Base-by-base conservation (phyloP, 108 stramenopile genomes). In the Skeletonema menzelii region DNA sequence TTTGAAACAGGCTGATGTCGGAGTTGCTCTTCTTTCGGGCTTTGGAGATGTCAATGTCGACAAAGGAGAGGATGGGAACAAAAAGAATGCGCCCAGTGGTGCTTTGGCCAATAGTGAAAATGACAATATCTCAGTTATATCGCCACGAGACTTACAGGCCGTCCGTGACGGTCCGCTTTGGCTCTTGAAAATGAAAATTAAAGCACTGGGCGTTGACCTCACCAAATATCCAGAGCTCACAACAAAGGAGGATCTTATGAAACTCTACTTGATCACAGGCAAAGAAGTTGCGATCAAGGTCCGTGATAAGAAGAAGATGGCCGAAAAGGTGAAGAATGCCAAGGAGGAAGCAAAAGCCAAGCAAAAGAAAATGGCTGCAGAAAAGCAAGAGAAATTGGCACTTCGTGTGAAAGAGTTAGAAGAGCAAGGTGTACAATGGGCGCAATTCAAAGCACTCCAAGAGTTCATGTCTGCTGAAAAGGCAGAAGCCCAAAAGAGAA, bases 21-120 rank as follows among this genome's bases (percentile, higher is more conserved):
- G 97, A 24, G 97, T 97, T 12, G 97, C 97, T n/a, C 73, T 95
- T 15, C 80, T 95, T 17, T 86, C 94, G 34, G 96, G 97, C 15
- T 98, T 97, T 76, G 97, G 96, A 46, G 97, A 97, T 71, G 72
- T 97, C 26, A 97, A 97, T 76, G 90, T 94, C 4, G 89, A 97
- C 67, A 87, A 88, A 46, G 85, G 82, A 14, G 86, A 95, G 66
- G 82, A 87, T 26, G 82, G 67, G 14, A 72, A 61, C 17, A 84
- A 88, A 64, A 82, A 88, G 64, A 81, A 84, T 24, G 69, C 62
- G n/a, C 8, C 64, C 7, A 56, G 35, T 13, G 59, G 31, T 58
- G 71, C 37, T 67, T 17, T 67, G 19, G 34, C 63, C 19, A 71
- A 34, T 35, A 59, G 31, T 12, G 73, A 77, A 22, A 31, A 67